Conservation (phyloP, 306 rosid species). For the Crotalaria pallida region DNA sequence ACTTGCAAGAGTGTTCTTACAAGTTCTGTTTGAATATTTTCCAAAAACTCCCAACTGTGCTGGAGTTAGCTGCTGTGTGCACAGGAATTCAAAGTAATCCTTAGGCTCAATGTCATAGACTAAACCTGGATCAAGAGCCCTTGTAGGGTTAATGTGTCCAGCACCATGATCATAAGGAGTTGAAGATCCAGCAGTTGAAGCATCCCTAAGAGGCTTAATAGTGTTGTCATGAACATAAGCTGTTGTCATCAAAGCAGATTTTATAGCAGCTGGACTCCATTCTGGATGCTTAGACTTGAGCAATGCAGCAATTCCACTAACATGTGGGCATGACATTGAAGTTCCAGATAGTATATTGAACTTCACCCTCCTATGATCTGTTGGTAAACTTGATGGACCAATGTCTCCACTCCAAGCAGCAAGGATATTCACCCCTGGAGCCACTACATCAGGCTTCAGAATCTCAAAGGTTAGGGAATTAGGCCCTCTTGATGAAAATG, state of each 20-base stretch:
- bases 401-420: slow-evolving; percentile 84
- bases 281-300: slow-evolving; percentile 70
- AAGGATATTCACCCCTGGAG: slow-evolving; percentile 97
- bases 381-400: slow-evolving; percentile 74
- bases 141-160: slow-evolving; percentile 78
- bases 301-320: slow-evolving; percentile 85
- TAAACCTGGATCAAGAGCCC: slow-evolving; percentile 87
- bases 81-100: slow-evolving; percentile 82
- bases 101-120: slow-evolving; percentile 76
- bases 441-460: slow-evolving; percentile 85
- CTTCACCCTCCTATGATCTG: slow-evolving; percentile 63
- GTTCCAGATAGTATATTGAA: slow-evolving; percentile 91
- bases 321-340: slow-evolving; percentile 99
- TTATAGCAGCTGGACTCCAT: slow-evolving; percentile 94
- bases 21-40: slow-evolving; percentile 54
- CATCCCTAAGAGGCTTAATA: slow-evolving; percentile 47
- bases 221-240: slow-evolving; percentile 92
- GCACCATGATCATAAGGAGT: slow-evolving; percentile 84
- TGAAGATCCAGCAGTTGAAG: slow-evolving; percentile 41
- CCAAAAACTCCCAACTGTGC: slow-evolving; percentile 53
- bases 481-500: slow-evolving; percentile 96
- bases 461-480: slow-evolving; percentile 68
- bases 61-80: slow-evolving; percentile 58
- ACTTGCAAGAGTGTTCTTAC: slow-evolving; percentile 43
- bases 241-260: slow-evolving; percentile 90